Evolutionary conservation across 2,329 filamentous ascomycete species (phyloP), one percentile per base, ranked within the genome.

Genomic region (Phialophora macrospora): DNA sequence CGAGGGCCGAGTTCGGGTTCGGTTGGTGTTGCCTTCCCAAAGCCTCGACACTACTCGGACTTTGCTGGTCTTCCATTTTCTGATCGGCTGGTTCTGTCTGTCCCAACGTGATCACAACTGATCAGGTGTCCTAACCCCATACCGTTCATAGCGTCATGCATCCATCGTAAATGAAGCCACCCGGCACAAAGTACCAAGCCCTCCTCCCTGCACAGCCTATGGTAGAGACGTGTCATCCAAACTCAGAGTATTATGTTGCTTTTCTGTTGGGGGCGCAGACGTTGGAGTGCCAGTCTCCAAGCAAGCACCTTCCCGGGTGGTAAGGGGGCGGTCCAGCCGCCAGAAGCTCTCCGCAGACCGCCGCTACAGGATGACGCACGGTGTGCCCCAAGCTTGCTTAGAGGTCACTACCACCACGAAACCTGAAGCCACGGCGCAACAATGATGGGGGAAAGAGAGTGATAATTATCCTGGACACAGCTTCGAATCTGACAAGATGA

Each of bases 131-230:
- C 22, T 57, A 26, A 57, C 17, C 20, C 34, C 34, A 46, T 57
- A 6, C 34, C 22, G 20, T 28, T 41, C 34, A 41, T 57, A 57
- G 55, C 55, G 34, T 46, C 55, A 57, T 57, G 55, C 55, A 57
- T 34, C 55, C 55, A 44, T 57, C 32, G 55, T 57, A 57, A 57
- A 57, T 24, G 5, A 20, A 57, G 44, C 26, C 34, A 57, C 34
- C 34, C 2, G 34, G 55, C n/a, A 57, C 32, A 57, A 46, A 46
- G 55, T 46, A 26, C 34, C 55, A 44, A 26, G 2, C 14, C 38
- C 17, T 17, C 17, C 38, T n/a, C 38, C 17, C 17, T 44, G 38
- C 38, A n/a, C 38, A n/a, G 38, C 38, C 38, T 44, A 44, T 44
- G 38, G 38, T 44, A 7, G 20, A 44, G 38, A n/a, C 11, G 38